Percentiles rank a stretch among this genome's conserved stretches.
These are phyloP conservation scores for Aspergillus uvarum DNA, from an alignment of 2,329 filamentous ascomycete genomes.

Conservation along the genomic window DNA sequence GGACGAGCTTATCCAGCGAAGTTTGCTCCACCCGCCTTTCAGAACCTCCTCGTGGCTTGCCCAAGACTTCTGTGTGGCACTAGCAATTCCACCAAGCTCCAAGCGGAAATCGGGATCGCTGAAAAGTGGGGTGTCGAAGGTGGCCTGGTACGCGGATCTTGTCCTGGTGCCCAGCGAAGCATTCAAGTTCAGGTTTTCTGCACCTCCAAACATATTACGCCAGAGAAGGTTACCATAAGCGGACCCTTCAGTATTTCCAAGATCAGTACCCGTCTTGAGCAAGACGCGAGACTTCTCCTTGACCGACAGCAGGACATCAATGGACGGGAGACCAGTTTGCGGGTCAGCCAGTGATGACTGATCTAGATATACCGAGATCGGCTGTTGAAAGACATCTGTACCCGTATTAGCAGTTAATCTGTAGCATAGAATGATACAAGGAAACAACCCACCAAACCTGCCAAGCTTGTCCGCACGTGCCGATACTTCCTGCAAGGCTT, in stretches of 20 bases:
- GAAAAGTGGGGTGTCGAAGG: conserved; percentile 76
- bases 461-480: conserved; percentile 71
- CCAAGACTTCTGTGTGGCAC: conserved; percentile 85
- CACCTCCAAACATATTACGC: conserved; percentile 92
- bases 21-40: conserved; percentile 72
- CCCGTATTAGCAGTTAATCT: conserved; percentile 18
- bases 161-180: conserved; percentile 88
- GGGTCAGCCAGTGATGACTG: conserved; percentile 69
- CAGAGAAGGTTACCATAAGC: conserved; percentile 84
- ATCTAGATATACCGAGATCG: conserved; percentile 79
- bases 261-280: conserved; percentile 90
- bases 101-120: conserved; percentile 80
- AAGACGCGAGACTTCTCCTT: conserved; percentile 79
- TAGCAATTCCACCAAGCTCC: conserved; percentile 77
- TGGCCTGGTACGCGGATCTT: conserved; percentile 84
- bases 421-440: neutral
- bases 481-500: conserved; percentile 72
- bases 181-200: conserved; percentile 83
- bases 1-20: conserved; percentile 68
- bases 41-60: conserved; percentile 90
- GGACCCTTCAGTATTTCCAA: conserved; percentile 90
- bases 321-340: conserved; percentile 63
- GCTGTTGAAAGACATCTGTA: conserved; percentile 80
- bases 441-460: conserved; percentile 66
- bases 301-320: conserved; percentile 77